Base-by-base conservation (phyloP, 108 stramenopile genomes). In the Cyclotella atomus region DNA sequence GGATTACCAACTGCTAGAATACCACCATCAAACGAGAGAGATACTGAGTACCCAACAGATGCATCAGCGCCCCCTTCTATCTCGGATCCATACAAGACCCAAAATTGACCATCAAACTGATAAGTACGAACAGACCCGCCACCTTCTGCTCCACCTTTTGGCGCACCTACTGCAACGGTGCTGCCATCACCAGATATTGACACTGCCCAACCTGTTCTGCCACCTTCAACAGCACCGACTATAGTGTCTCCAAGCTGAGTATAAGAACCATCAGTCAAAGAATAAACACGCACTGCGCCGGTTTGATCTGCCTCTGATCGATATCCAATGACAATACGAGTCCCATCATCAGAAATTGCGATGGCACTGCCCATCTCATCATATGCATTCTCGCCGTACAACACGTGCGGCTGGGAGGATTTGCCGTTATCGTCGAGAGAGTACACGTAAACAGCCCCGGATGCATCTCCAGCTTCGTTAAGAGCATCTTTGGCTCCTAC, bases 371-470 rank as follows among this genome's bases (percentile, higher is more conserved):
- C 74, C 24, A 66, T 67, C 52, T 75, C 74, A 21, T 47, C 74
- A 29, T 65, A 43, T 24, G 44, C 44, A 30, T 25, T 3, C 38
- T 67, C 65, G 17, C 74, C 74, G 23, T 59, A 75, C 9, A 75
- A 43, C 34, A 59, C 59, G 15, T 67, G 74, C 34, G 49, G 33
- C 32, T 59, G 45, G 25, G 44, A 45, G 17, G 30, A 17, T 0
- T n/a, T 43, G 33, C 27, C 33, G 19, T 19, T 29, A 12, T 29
- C 19, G 33, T 56, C 65, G 3, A 75, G 5, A 20, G 56, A 34
- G 24, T 75, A 75, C 23, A 75, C 23, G 24, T 75, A 75, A 12
- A 60, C 74, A 16, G 74, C 74, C 16, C 74, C 74, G 0, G 74
- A 56, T 33, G 65, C 20, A 21, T 20, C 46, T 7, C 59, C 57